Base-by-base conservation (phyloP, 148 eudicot genomes). In the Camellia sinensis region DNA sequence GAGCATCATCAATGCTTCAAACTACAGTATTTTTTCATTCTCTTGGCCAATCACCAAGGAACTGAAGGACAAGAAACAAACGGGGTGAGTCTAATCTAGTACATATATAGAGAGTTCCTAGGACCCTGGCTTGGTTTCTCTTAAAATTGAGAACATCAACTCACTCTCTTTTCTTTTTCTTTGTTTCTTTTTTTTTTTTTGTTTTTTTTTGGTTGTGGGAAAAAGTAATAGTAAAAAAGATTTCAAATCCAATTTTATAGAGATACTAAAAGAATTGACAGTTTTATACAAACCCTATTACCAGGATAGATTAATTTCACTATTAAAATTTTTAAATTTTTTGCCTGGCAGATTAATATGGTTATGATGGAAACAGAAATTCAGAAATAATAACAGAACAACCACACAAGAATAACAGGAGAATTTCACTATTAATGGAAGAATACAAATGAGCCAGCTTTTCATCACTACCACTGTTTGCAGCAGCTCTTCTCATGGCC, bases 1-100 rank as follows among this genome's bases (percentile, higher is more conserved):
- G 71, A 57, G 75, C 82, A 81, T 70, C 37, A 21, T 71, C n/a
- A 44, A 79, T 69, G 66, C 57, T 45, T n/a, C 2, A n/a, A 7
- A 72, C 46, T 12, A 70, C 73, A 70, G 14, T 69, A 18, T 69
- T 21, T 67, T 45, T 7, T 8, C 41, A 54, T 68, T 54, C 53
- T 18, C 21, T 57, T 68, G 52, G n/a, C 66, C 52, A 37, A 53
- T 56, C 80, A 67, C 66, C 0, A 13, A 76, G 12, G 40, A 52
- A 78, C 48, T 78, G 41, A 40, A 67, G 64, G 63, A 67, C 72
- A 77, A 64, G 40, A 22, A 64, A 21, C 67, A 21, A 64, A 21
- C n/a, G 9, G 40, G 10, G 17, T 19, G 40, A 3, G 12, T 8
- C 9, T 10, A 56, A 56, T 14, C 60, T 29, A 56, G 14, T 56